Evolutionary conservation across 371 early-diverging fungal species (phyloP).

Genomic region (Polyrhizophydium stewartii): DNA sequence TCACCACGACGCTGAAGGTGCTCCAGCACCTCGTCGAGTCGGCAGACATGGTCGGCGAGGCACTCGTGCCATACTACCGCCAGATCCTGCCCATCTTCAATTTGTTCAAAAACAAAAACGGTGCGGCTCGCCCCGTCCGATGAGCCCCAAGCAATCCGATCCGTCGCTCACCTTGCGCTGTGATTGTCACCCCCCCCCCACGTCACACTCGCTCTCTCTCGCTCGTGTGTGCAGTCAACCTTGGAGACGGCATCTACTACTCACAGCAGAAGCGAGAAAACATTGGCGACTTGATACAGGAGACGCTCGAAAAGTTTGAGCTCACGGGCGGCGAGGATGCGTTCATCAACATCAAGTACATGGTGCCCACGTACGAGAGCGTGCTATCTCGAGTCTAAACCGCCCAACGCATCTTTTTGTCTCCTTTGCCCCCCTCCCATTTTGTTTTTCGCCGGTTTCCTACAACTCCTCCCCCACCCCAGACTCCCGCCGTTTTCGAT

Average conservation of each 20-base stretch:
- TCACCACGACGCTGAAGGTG: slow-evolving; percentile 53
- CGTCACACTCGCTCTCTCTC: too few relatives aligned
- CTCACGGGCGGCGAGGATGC: slow-evolving; percentile 57
- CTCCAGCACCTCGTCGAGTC: slow-evolving; percentile 57
- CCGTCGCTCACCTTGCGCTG: background rate
- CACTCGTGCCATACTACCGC: slow-evolving; percentile 56
- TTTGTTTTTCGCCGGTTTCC: too few relatives aligned
- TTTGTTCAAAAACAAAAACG: slow-evolving; percentile 56
- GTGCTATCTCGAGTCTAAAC: slow-evolving; percentile 31
- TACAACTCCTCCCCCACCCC: too few relatives aligned
- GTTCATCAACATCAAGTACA: slow-evolving; percentile 61
- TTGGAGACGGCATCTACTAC: slow-evolving; percentile 59
- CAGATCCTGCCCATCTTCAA: slow-evolving; percentile 58
- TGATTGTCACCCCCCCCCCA: too few relatives aligned
- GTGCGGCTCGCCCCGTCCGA: slow-evolving; percentile 15
- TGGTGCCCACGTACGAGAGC: slow-evolving; percentile 43
- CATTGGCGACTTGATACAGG: slow-evolving; percentile 58
- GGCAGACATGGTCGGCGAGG: slow-evolving; percentile 58
- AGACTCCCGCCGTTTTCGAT: too few relatives aligned
- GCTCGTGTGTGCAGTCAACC: slow-evolving; percentile 47
- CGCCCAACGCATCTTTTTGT: too few relatives aligned
- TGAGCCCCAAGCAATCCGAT: background rate
- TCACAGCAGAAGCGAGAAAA: slow-evolving; percentile 58
- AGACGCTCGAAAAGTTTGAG: slow-evolving; percentile 58
- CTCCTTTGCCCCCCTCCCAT: too few relatives aligned